phyloP scores from a whole-genome alignment of 768 basidiomycete species.

The Tephrocybe sp. region DNA sequence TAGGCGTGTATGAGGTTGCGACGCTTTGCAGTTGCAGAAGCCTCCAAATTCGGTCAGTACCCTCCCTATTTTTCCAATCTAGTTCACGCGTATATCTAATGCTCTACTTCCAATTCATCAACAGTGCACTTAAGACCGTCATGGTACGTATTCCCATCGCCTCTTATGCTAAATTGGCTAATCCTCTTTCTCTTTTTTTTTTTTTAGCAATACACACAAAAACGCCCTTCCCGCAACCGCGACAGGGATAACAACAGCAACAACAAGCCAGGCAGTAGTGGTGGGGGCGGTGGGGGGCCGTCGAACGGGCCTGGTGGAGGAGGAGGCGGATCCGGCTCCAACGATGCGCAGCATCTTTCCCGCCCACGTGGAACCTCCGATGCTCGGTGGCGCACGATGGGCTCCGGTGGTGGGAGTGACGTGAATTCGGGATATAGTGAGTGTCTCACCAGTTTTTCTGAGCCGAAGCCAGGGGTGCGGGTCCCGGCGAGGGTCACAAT shows the following conservation, averaged over 20 bases:
- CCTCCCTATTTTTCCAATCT: conserved; percentile 17
- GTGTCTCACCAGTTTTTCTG: conserved; percentile 10
- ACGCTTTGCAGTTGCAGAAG: conserved; percentile 88
- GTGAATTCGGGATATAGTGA: conserved; percentile 30
- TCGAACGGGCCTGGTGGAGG: conserved; percentile 25
- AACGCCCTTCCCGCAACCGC: conserved; percentile 60
- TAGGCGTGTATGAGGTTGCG: conserved; percentile 93
- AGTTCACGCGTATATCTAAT: conserved; percentile 15
- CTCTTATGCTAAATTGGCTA: no score
- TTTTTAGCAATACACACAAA: conserved; percentile 74
- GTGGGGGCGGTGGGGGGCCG: conserved; percentile 34
- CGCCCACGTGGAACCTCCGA: conserved; percentile 77
- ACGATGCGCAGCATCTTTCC: conserved; percentile 35
- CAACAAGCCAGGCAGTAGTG: conserved; percentile 35
- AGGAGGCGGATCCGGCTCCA: conserved; percentile 12
- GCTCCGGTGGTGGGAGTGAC: conserved; percentile 16
- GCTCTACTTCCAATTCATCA: conserved; percentile 9
- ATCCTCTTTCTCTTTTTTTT: not conserved
- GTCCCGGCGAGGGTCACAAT: no score
- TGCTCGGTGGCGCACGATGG: conserved; percentile 48
- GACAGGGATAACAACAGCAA: conserved; percentile 44
- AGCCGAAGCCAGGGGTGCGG: not conserved
- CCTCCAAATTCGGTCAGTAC: conserved; percentile 78
- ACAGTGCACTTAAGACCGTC: conserved; percentile 81
- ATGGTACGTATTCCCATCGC: conserved; percentile 52